A percentile compares a stretch with the other conserved stretches of the same genome.
These are phyloP conservation scores for Ettlia oleoabundans DNA, from an alignment of 139 green algal genomes.

Conservation along the genomic window DNA sequence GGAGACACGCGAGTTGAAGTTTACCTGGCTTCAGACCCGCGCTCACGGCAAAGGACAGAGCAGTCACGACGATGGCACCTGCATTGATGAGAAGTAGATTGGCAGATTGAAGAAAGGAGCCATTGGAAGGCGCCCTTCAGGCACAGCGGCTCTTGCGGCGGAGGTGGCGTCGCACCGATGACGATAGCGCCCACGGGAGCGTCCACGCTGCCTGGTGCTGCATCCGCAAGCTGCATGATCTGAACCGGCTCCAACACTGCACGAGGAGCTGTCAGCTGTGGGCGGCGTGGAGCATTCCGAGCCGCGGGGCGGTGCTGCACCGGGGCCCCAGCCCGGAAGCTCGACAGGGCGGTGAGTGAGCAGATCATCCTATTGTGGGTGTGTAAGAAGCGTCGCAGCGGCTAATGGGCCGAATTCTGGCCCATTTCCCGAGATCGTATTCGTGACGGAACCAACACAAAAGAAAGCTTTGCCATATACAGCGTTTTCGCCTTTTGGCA, in stretches of 20 bases:
- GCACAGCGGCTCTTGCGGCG: neutral
- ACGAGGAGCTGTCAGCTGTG: neutral
- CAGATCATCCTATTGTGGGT: neutral
- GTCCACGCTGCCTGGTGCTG: slow-evolving; percentile 32
- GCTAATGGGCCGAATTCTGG: too few species aligned
- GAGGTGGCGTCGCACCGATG: neutral
- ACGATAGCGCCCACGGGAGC: slow-evolving; percentile 30
- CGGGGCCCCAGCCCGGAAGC: neutral
- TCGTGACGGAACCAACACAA: too few species aligned
- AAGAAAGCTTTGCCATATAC: too few species aligned
- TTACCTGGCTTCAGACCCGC: too few species aligned
- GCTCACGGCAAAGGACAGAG: neutral
- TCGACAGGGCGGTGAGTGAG: neutral
- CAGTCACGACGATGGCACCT: slow-evolving; percentile 26
- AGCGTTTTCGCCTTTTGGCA: neutral
- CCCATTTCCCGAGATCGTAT: too few species aligned
- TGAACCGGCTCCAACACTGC: neutral
- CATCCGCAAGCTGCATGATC: neutral
- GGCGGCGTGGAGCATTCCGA: neutral
- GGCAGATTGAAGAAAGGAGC: neutral
- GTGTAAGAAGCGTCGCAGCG: too few species aligned
- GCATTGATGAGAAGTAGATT: neutral
- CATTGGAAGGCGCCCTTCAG: neutral
- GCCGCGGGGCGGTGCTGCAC: neutral
- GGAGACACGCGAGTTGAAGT: too few species aligned